Base-by-base conservation (phyloP, 345 rosid species). In the Salix viminalis region DNA sequence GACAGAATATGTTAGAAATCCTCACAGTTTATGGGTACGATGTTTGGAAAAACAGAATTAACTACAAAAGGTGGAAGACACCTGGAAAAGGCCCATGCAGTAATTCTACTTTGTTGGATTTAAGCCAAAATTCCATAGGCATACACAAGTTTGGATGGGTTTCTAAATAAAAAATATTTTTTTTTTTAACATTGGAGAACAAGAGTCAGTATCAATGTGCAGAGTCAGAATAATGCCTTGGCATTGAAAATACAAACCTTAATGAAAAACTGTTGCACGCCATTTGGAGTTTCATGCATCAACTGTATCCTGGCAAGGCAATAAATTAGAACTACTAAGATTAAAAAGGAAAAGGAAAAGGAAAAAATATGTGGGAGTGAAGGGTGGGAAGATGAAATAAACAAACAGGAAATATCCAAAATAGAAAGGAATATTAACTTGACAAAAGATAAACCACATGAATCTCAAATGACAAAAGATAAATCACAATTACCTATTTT, bases 251-350 rank as follows among this genome's bases (percentile, higher is more conserved):
- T 67, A 65, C 77, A 21, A 75, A 90, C 99, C 98, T 93, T 96
- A 75, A 96, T 87, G 81, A 96, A 96, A 78, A 93, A 96, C 80
- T 93, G 97, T 74, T 93, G 93, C 82, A 90, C 87, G 37, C 97
- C 99, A 84, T 82, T 86, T 16, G 91, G 91, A 4, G 83, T 78
- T 72, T 83, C 86, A 76, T 96, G 99, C 18, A 80, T 81, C 92
- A 92, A 91, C 12, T 85, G 84, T 64, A 84, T 90, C 64, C 99
- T 94, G 91, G 48, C 83, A 69, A 65, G 19, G n/a, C 46, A 73
- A 62, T 52, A 52, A 26, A 62, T 62, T 62, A 23, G 16, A 62
- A 24, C 14, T 62, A 23, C 26, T 26, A 28, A 62, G 34, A 26
- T 12, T 34, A 26, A 62, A 24, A 62, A 67, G 15, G 2, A 16